Conservation (phyloP, 805 yeast species). For the Helenozyma rhizophorensis region DNA sequence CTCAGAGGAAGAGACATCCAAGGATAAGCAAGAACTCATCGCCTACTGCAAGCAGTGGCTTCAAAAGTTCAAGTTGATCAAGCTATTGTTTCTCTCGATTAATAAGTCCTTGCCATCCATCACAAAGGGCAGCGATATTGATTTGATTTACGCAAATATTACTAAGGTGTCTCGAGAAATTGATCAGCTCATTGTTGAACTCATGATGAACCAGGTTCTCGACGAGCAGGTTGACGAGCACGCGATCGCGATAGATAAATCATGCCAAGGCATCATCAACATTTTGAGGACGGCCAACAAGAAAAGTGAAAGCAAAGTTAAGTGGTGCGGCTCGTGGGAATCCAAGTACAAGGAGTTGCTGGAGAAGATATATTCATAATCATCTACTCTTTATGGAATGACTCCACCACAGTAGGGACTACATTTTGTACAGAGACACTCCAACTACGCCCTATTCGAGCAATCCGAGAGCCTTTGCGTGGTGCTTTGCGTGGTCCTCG, state of each 20-base stretch:
- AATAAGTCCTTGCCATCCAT: conserved; percentile 51
- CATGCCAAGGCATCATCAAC: conserved; percentile 27
- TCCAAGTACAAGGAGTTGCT: conserved; percentile 34
- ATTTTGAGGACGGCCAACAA: conserved; percentile 45
- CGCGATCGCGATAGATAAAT: conserved; percentile 21
- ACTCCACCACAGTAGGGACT: not conserved
- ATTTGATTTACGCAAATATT: conserved; percentile 43
- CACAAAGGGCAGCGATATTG: conserved; percentile 41
- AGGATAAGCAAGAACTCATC: conserved; percentile 24
- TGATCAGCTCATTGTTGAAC: conserved; percentile 57
- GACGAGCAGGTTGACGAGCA: conserved; percentile 29
- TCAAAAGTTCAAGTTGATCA: conserved; percentile 51
- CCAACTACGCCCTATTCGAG: conserved; percentile 11
- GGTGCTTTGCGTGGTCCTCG: conserved; percentile 80
- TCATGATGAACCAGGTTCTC: conserved; percentile 46
- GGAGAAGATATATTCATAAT: conserved; percentile 9
- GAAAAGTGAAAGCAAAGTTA: conserved; percentile 47
- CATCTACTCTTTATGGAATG: not conserved
- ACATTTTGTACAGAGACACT: conserved; percentile 1
- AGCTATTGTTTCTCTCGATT: conserved; percentile 54
- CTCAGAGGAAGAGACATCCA: conserved; percentile 13
- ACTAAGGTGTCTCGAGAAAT: conserved; percentile 39
- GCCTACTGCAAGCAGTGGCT: conserved; percentile 47
- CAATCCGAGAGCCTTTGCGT: conserved; percentile 61
- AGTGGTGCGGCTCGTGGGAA: conserved; percentile 56